These are phyloP conservation scores for Entrophospora sp. DNA, from an alignment of 192 early-diverging fungal species.

Conservation along the genomic window DNA sequence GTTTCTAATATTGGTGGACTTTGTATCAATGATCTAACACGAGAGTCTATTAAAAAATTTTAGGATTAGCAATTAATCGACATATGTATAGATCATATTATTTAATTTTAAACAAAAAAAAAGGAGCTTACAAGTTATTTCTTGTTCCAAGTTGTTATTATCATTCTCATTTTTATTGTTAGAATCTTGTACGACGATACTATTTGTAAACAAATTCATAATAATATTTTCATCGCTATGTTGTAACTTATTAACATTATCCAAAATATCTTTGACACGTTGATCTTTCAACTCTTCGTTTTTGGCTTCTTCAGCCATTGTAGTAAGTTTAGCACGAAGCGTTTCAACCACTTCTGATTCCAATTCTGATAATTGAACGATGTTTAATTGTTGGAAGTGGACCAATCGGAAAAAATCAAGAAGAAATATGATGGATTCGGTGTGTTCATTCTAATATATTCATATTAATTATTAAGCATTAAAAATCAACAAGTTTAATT, in stretches of 20 bases:
- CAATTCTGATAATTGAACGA: neutral
- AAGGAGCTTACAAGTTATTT: constrained; percentile 2
- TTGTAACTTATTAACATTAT: neutral
- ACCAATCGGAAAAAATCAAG: constrained; percentile 8
- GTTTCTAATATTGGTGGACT: constrained; percentile 15
- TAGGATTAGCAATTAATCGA: too few species aligned
- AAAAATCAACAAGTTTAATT: neutral
- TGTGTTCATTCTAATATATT: neutral
- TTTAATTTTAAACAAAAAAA: neutral
- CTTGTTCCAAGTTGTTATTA: neutral
- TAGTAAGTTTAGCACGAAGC: neutral
- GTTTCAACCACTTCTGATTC: neutral
- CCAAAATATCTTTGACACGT: neutral
- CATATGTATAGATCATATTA: neutral
- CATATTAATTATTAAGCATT: neutral
- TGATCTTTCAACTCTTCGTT: neutral
- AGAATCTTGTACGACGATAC: neutral
- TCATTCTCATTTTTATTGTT: too few species aligned
- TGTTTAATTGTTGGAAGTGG: neutral
- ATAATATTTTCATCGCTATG: constrained; percentile 2
- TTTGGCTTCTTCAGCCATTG: neutral
- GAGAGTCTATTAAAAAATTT: constrained; percentile 12
- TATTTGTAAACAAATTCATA: neutral
- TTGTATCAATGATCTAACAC: neutral
- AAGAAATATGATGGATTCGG: neutral